These are phyloP conservation scores for Ogataea angusta DNA, from an alignment of 805 yeast species.

Conservation along the genomic window DNA sequence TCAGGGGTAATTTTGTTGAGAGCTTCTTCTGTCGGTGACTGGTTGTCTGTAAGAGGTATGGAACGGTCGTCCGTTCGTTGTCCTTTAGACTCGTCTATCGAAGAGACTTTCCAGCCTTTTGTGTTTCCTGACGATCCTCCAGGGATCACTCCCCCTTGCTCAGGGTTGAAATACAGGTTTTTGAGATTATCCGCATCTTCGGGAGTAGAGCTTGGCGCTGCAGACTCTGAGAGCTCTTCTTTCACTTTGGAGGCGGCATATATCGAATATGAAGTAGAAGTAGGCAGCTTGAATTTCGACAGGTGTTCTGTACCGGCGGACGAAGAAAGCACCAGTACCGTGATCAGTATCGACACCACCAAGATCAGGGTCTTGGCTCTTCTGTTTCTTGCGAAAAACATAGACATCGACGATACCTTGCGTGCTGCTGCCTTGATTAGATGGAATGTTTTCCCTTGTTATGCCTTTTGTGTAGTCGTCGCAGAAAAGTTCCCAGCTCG, in stretches of 20 bases:
- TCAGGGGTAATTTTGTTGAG: conserved; percentile 27
- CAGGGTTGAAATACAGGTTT: conserved; percentile 23
- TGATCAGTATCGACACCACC: conserved; percentile 10
- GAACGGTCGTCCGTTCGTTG: conserved; percentile 29
- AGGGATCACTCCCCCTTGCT: conserved; percentile 19
- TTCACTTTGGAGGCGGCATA: conserved; percentile 1
- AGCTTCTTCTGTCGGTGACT: conserved; percentile 28
- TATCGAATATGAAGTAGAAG: conserved; percentile 6
- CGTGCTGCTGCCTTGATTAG: not conserved
- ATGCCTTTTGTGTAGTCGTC: not conserved
- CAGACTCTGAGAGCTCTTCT: conserved; percentile 9
- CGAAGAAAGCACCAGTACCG: conserved; percentile 11
- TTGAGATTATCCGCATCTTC: conserved; percentile 24
- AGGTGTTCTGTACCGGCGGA: conserved; percentile 6
- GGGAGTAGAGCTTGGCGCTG: conserved; percentile 8
- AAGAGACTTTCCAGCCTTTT: conserved; percentile 18
- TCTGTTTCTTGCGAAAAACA: conserved; percentile 21
- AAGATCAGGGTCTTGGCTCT: conserved; percentile 22
- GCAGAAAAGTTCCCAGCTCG: not conserved
- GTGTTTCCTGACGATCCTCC: conserved; percentile 32
- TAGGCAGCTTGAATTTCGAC: conserved; percentile 8
- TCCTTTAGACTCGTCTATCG: conserved; percentile 24
- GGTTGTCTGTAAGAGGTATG: conserved; percentile 25
- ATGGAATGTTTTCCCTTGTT: conserved; percentile 1
- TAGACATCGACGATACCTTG: not conserved